Evolutionary conservation across 106 monocot genomes (phyloP).

Genomic region (Acorus gramineus): DNA sequence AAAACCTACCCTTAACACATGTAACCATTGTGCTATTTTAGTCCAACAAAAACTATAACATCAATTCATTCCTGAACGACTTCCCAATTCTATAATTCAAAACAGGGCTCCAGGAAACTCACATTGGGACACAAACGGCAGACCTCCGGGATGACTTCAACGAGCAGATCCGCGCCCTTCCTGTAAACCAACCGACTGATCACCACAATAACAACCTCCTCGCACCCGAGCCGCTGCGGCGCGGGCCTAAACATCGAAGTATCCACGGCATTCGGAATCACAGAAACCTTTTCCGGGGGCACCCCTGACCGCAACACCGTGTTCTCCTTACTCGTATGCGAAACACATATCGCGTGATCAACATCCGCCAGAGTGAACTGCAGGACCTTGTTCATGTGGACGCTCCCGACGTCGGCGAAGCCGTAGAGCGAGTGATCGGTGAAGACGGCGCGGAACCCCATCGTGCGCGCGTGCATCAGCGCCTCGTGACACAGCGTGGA

Average conservation of each 20-base stretch:
- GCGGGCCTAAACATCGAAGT: conserved; percentile 94
- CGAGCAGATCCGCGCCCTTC: conserved; percentile 93
- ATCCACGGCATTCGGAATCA: conserved; percentile 95
- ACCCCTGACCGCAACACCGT: conserved; percentile 86
- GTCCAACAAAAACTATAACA: too few species aligned
- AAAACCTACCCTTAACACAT: too few species aligned
- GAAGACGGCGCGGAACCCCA: conserved; percentile 86
- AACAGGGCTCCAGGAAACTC: conserved; percentile 12
- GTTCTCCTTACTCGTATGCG: conserved; percentile 97
- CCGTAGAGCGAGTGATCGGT: conserved; percentile 98
- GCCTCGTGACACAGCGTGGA: conserved; percentile 96
- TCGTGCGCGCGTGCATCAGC: conserved; percentile 84
- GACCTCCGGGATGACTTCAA: conserved; percentile 93
- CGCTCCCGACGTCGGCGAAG: conserved; percentile 87
- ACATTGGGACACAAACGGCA: conserved; percentile 77
- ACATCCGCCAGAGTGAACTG: conserved; percentile 93
- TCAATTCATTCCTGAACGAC: too few species aligned
- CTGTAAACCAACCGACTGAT: conserved; percentile 92
- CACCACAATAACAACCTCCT: conserved; percentile 84
- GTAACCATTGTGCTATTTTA: too few species aligned
- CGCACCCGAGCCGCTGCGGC: conserved; percentile 36
- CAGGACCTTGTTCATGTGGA: conserved; percentile 97
- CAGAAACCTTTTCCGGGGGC: conserved; percentile 74
- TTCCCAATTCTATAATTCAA: too few species aligned
- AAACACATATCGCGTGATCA: conserved; percentile 89